Base-by-base conservation (phyloP, 2,329 filamentous ascomycete genomes). In the Cladosporium sp. region DNA sequence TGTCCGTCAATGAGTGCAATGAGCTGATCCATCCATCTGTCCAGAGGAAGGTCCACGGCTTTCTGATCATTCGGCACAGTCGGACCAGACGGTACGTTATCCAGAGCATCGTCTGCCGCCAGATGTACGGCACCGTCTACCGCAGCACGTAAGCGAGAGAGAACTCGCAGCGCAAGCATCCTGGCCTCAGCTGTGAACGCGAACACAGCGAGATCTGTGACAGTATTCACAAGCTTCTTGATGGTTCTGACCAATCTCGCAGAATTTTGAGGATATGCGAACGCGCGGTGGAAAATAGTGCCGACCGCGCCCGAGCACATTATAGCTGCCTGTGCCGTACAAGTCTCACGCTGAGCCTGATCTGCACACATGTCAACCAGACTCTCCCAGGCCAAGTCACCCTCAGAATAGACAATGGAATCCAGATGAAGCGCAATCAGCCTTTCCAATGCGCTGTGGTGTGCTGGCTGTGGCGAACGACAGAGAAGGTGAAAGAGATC, bases 141-240 rank as follows among this genome's bases (percentile, higher is more conserved):
- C 42, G 65, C 64, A 22, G 63, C 58, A 11, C 65, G 64, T 2
- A 67, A 51, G 9, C 61, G 58, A 45, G 64, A 60, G 3, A 67
- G 59, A 14, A 61, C 51, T n/a, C 58, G 28, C 36, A 59, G 17
- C 40, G 58, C 58, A 12, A 49, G 8, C 58, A 54, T 49, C 22
- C 51, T 49, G 34, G 58, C 58, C 34, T 54, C 50, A 11, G 50
- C 47, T 15, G 50, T 49, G 25, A 49, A 49, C 5, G 58, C 58
- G n/a, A 43, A 47, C 12, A 19, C 49, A 11, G 58, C 58, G 42
- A 59, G 30, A 28, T 55, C 25, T 28, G 58, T 55, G n/a, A 52
- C 47, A 15, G 34, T 51, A 17, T 49, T 28, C 15, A 59, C 25
- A 14, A 59, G 43, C 34, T 49, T 59, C 6, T 59, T 40, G 30